phyloP scores from a whole-genome alignment of 805 yeast genomes.

The Sungouiozyma ichnusensis region DNA sequence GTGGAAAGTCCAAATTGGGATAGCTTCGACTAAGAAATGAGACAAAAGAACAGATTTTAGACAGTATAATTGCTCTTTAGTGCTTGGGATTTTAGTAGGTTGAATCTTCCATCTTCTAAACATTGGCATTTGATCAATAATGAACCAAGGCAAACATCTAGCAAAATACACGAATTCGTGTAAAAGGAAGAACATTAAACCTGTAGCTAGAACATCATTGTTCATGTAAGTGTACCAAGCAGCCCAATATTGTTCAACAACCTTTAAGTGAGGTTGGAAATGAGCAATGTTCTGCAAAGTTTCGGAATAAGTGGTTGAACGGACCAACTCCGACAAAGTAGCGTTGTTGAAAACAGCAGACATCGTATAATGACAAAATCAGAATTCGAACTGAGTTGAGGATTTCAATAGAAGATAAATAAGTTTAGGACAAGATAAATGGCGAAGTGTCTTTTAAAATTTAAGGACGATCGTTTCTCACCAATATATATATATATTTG shows the following conservation, averaged over 20 bases:
- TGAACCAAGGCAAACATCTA: constrained; percentile 85
- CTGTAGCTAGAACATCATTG: constrained; percentile 89
- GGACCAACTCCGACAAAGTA: constrained; percentile 21
- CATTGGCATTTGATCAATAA: constrained; percentile 75
- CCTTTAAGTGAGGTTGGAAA: constrained; percentile 36
- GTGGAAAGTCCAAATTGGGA: constrained; percentile 96
- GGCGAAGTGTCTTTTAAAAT: neutral
- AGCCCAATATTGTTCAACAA: constrained; percentile 74
- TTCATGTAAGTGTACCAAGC: constrained; percentile 74
- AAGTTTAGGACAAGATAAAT: neutral
- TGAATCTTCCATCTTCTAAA: constrained; percentile 85
- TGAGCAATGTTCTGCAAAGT: constrained; percentile 30
- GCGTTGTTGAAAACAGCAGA: constrained; percentile 28
- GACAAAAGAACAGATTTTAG: constrained; percentile 72
- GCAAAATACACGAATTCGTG: constrained; percentile 91
- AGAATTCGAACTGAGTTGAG: neutral
- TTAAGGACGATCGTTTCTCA: neutral
- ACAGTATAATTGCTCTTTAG: constrained; percentile 88
- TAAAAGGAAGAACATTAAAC: constrained; percentile 64
- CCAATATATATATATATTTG: neutral
- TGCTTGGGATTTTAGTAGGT: constrained; percentile 69
- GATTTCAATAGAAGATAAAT: neutral
- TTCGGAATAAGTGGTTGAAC: constrained; percentile 23
- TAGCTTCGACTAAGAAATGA: constrained; percentile 86
- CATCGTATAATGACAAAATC: constrained; percentile 9